Conservation (phyloP, 495 filamentous ascomycete species). For the Pyronema domesticum region DNA sequence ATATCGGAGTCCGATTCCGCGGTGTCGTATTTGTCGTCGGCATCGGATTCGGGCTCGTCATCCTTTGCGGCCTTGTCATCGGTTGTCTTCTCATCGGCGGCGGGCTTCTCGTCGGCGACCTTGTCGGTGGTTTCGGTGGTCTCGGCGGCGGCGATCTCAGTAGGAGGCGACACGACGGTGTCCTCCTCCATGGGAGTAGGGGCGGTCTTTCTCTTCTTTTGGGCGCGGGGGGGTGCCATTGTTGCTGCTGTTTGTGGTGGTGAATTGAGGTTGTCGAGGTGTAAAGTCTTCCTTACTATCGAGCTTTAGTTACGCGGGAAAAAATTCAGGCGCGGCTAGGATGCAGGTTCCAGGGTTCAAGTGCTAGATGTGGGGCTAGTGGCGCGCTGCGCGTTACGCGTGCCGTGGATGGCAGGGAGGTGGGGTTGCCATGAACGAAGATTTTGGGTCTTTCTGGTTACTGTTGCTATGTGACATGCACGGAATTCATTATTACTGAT, state of each 20-base stretch:
- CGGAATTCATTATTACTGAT: too few species aligned
- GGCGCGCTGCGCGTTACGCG: too few species aligned
- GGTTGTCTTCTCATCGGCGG: conserved; percentile 12
- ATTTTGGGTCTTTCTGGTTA: too few species aligned
- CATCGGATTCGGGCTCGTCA: conserved; percentile 29
- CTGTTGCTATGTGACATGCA: too few species aligned
- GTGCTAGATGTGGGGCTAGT: too few species aligned
- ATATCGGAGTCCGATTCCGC: conserved; percentile 15
- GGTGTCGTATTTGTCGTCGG: conserved; percentile 11
- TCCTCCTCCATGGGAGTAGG: conserved; percentile 56
- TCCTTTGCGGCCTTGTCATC: conserved; percentile 28
- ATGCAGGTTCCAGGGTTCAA: too few species aligned
- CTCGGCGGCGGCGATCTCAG: neutral
- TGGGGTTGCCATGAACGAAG: too few species aligned
- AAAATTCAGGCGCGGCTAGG: too few species aligned
- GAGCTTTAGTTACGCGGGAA: too few species aligned
- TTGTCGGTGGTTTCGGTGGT: conserved; percentile 82
- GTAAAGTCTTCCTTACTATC: too few species aligned
- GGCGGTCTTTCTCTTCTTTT: conserved; percentile 3
- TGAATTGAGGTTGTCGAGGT: too few species aligned
- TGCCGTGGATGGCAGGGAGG: too few species aligned
- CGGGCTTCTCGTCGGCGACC: conserved; percentile 19
- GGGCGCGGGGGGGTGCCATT: conserved; percentile 1
- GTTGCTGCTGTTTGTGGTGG: neutral
- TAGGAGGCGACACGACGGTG: conserved; percentile 46